Conservation (phyloP, 2,329 filamentous ascomycete genomes). For the Mycosphaerelloides madeirae region DNA sequence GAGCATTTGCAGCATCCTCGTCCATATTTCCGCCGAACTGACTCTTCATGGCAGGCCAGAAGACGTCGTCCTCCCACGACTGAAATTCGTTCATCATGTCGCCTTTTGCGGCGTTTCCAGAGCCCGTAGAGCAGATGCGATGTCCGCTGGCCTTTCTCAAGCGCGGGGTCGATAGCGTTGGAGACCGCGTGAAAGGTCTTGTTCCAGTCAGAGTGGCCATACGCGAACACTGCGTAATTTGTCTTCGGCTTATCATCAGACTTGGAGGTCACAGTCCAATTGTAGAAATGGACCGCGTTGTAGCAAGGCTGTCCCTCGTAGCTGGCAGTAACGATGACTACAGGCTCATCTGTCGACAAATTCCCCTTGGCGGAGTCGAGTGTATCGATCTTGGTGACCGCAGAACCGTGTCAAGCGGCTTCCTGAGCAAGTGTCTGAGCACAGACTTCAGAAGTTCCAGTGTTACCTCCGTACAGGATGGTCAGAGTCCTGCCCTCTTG, state of each 20-base stretch:
- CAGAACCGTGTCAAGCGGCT: conserved; percentile 57
- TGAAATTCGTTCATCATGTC: conserved; percentile 68
- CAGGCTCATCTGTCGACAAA: conserved; percentile 56
- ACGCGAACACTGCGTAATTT: conserved; percentile 66
- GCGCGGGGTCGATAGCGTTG: conserved; percentile 54
- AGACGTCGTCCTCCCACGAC: conserved; percentile 57
- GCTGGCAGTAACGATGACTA: conserved; percentile 63
- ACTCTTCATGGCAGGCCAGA: conserved; percentile 50
- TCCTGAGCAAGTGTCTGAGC: conserved; percentile 59
- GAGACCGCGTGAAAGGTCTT: conserved; percentile 66
- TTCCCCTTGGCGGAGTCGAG: conserved; percentile 60
- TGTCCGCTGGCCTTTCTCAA: conserved; percentile 49
- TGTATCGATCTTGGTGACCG: conserved; percentile 47
- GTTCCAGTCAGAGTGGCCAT: conserved; percentile 55
- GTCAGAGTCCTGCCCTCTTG: conserved; percentile 47
- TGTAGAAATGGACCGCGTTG: conserved; percentile 64
- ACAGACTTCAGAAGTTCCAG: conserved; percentile 68
- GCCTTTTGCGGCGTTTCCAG: conserved; percentile 56
- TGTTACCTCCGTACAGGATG: conserved; percentile 71
- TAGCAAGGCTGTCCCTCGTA: conserved; percentile 73
- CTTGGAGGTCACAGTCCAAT: conserved; percentile 58
- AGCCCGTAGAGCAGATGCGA: conserved; percentile 48
- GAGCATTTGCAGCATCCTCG: not conserved
- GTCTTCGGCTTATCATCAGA: conserved; percentile 50
- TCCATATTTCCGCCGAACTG: conserved; percentile 27